These are phyloP conservation scores for Ulota crispa DNA, from an alignment of 225 moss, liverwort and hornwort genomes.

Conservation along the genomic window DNA sequence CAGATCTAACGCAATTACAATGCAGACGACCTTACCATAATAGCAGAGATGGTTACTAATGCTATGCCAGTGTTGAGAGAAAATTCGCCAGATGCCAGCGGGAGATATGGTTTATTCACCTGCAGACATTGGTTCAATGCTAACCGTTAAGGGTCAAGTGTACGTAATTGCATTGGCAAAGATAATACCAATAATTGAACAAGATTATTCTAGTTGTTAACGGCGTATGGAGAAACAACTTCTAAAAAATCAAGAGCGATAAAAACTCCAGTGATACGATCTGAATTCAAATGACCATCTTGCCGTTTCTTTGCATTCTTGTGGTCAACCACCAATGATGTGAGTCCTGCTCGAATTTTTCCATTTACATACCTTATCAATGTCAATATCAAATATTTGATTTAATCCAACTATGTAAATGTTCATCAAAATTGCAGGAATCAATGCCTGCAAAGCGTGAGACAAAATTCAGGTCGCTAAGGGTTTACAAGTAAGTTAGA, in stretches of 20 bases:
- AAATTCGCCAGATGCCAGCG: constrained; percentile 90
- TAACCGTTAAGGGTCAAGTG: neutral
- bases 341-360: neutral
- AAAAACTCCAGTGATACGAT: neutral
- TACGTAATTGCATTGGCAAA: neutral
- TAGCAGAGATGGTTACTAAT: constrained; percentile 66
- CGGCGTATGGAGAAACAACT: neutral
- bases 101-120: constrained; percentile 93
- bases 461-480: neutral
- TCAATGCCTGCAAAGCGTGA: constrained; percentile 54
- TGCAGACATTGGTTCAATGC: constrained; percentile 23
- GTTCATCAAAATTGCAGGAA: constrained; percentile 83
- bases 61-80: constrained; percentile 65
- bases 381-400: constrained; percentile 83
- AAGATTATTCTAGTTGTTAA: neutral
- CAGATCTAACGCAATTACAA: neutral
- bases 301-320: neutral
- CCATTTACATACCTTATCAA: constrained; percentile 65
- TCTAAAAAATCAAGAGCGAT: neutral
- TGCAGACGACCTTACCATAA: constrained; percentile 41
- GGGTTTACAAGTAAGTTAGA: neutral
- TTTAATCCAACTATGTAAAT: constrained; percentile 90
- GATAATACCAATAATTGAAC: neutral
- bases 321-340: neutral
- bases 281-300: neutral